Percentiles rank a stretch among this genome's conserved stretches.
These are phyloP conservation scores for Spergularia azorica DNA, from an alignment of 179 eudicot genomes.

Conservation along the genomic window DNA sequence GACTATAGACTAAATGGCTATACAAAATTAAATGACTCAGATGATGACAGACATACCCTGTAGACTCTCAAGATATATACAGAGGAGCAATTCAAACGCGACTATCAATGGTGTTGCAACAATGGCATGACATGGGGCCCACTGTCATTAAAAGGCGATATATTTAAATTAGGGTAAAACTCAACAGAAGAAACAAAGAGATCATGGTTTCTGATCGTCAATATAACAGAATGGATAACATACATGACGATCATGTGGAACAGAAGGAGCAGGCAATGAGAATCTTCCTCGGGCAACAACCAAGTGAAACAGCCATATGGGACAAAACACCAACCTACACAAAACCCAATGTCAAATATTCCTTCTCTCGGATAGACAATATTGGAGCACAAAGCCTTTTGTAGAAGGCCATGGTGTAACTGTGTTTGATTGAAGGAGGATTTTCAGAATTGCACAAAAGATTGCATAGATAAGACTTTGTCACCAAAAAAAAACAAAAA, in stretches of 20 bases:
- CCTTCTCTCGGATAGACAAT: background rate
- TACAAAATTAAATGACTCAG: conserved; percentile 7
- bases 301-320: conserved; percentile 87
- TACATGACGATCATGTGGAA: conserved; percentile 96
- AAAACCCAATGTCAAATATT: background rate
- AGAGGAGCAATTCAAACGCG: conserved; percentile 93
- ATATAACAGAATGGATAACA: conserved; percentile 6
- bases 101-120: conserved; percentile 88
- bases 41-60: conserved; percentile 52
- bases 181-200: conserved; percentile 15
- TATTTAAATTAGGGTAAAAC: background rate
- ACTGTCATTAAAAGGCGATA: conserved; percentile 42
- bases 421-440: background rate
- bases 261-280: conserved; percentile 92
- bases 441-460: background rate
- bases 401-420: background rate
- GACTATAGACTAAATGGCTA: background rate
- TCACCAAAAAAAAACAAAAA: background rate
- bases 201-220: background rate
- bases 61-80: conserved; percentile 82
- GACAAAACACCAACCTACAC: conserved; percentile 79
- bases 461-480: background rate
- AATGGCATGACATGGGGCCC: conserved; percentile 98
- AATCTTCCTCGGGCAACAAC: conserved; percentile 94
- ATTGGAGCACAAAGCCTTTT: background rate